A percentile compares a stretch with the other conserved stretches of the same genome.
phyloP scores from a whole-genome alignment of 2,329 filamentous ascomycete genomes.

The Fonsecaea monophora region DNA sequence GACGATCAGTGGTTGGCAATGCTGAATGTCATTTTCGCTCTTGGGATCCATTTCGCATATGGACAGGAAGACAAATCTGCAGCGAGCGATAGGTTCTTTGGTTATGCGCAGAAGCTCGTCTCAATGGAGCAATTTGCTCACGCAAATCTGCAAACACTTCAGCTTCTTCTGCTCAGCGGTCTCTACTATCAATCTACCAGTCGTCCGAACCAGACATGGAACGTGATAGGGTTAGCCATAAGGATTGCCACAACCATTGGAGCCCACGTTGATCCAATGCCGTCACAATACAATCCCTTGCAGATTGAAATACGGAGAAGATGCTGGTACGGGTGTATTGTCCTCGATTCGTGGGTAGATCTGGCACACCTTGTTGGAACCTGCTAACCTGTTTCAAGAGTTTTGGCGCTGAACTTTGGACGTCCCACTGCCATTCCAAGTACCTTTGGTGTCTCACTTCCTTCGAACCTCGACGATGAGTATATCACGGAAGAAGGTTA shows the following conservation, averaged over 20 bases:
- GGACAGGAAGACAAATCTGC: conserved; percentile 2
- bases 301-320: conserved; percentile 1
- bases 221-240: conserved; percentile 5
- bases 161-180: background rate
- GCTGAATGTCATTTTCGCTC: background rate
- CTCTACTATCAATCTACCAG: conserved; percentile 4
- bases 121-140: conserved; percentile 1
- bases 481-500: background rate
- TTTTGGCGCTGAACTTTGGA: conserved; percentile 1
- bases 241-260: background rate
- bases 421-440: conserved; percentile 3
- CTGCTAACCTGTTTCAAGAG: background rate
- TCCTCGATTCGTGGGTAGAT: background rate
- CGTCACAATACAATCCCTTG: background rate
- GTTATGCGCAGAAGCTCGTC: background rate
- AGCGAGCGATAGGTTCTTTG: conserved; percentile 1
- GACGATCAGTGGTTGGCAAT: conserved; percentile 1
- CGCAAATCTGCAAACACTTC: conserved; percentile 2
- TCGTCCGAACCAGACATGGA: background rate
- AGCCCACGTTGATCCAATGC: background rate
- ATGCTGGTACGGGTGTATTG: conserved; percentile 4
- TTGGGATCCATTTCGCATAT: background rate
- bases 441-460: conserved; percentile 1
- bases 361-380: background rate
- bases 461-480: background rate